Evolutionary conservation across 2,329 filamentous ascomycete species (phyloP).

Genomic region (Venturia aucupariae): DNA sequence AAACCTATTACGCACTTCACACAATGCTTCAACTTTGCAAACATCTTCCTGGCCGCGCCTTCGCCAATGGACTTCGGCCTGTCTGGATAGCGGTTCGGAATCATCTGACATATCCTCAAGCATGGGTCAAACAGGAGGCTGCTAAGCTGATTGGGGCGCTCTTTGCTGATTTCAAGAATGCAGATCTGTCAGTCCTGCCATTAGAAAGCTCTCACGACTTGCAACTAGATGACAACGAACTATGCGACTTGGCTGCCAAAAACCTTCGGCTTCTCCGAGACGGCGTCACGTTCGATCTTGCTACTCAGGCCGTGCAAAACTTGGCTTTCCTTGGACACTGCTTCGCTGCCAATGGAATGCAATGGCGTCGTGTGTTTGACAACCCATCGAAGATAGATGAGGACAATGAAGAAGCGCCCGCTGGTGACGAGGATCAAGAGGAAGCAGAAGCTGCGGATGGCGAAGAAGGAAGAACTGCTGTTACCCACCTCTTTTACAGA

Average conservation of each 20-base stretch:
- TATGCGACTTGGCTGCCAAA: conserved; percentile 50
- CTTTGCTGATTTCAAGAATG: conserved; percentile 67
- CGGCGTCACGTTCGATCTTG: conserved; percentile 63
- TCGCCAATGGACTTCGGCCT: conserved; percentile 50
- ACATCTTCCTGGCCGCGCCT: conserved; percentile 52
- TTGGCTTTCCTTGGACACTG: conserved; percentile 69
- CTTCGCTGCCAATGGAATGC: conserved; percentile 48
- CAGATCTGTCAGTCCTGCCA: conserved; percentile 49
- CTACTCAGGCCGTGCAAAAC: conserved; percentile 69
- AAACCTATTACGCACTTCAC: conserved; percentile 64
- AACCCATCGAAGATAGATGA: conserved; percentile 35
- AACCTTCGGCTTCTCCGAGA: conserved; percentile 52
- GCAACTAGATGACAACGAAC: conserved; percentile 52
- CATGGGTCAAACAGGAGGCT: conserved; percentile 66
- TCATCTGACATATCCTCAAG: conserved; percentile 62
- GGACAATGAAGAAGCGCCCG: conserved; percentile 25
- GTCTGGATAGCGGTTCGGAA: conserved; percentile 63
- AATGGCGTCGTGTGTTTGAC: conserved; percentile 28
- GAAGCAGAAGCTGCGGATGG: conserved; percentile 25
- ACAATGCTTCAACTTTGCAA: conserved; percentile 59
- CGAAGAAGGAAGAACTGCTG: conserved; percentile 35
- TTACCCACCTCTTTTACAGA: conserved; percentile 70
- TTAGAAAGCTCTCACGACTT: conserved; percentile 65
- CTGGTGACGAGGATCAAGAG: conserved; percentile 31
- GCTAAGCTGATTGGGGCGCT: conserved; percentile 67